phyloP scores from a whole-genome alignment of 2,329 filamentous ascomycete genomes.

The Aschersonia sp. region DNA sequence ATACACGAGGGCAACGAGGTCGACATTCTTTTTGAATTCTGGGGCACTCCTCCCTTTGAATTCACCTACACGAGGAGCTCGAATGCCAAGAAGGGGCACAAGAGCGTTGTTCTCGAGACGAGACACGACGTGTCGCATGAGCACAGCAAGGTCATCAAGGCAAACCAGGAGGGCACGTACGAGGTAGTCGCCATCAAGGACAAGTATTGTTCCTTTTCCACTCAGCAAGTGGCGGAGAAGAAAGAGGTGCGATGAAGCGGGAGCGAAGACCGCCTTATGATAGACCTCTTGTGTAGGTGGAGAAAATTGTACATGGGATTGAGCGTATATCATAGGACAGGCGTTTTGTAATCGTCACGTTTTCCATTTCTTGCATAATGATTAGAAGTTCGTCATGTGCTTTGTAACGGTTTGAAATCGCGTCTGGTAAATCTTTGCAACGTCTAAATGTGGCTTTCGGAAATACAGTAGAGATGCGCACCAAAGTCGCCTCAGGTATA shows the following conservation, averaged over 20 bases:
- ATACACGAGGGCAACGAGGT: slow-evolving; percentile 95
- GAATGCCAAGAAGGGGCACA: slow-evolving; percentile 68
- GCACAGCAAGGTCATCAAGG: slow-evolving; percentile 65
- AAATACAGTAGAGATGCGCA: no score
- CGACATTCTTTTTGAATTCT: slow-evolving; percentile 89
- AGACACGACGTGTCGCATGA: slow-evolving; percentile 76
- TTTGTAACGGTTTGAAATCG: no score
- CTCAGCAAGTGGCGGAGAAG: slow-evolving; percentile 39
- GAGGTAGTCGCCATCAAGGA: slow-evolving; percentile 96
- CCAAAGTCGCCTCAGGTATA: no score
- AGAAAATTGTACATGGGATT: no score
- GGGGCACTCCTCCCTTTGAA: slow-evolving; percentile 89
- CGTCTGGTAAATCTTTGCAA: no score
- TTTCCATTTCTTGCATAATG: no score
- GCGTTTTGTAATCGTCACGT: no score
- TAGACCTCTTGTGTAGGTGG: no score
- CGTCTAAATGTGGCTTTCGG: no score
- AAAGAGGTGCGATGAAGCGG: slow-evolving; percentile 16
- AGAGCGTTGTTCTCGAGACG: slow-evolving; percentile 73
- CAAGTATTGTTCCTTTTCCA: slow-evolving; percentile 78
- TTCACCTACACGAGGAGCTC: slow-evolving; percentile 92
- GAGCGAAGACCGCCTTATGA: no score
- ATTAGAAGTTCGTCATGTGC: no score
- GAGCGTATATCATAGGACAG: no score
- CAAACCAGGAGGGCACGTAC: slow-evolving; percentile 90